phyloP scores from a whole-genome alignment of 2,329 filamentous ascomycete species.

The Stachybotrys chartarum region DNA sequence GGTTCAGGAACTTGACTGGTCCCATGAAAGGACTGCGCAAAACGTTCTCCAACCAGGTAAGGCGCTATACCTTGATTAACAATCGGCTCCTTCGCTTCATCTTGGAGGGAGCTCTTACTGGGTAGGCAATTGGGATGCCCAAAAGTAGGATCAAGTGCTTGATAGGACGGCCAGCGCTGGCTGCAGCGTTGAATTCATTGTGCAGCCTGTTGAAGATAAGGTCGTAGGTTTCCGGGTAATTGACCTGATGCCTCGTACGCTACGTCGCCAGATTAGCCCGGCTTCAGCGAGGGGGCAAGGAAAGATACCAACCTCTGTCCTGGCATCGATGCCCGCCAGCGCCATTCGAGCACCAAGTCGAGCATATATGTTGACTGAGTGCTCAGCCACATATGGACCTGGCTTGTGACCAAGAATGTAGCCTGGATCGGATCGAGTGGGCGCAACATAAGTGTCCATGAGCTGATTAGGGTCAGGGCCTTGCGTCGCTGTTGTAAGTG shows the following conservation, averaged over 20 bases:
- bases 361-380: constrained; percentile 81
- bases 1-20: constrained; percentile 82
- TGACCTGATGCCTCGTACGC: constrained; percentile 87
- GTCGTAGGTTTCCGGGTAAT: constrained; percentile 88
- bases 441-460: constrained; percentile 64
- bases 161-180: constrained; percentile 63
- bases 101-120: constrained; percentile 39
- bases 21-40: constrained; percentile 80
- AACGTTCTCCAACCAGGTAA: constrained; percentile 96
- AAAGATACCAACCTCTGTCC: constrained; percentile 61
- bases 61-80: constrained; percentile 41
- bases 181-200: constrained; percentile 64
- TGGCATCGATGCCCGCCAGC: constrained; percentile 83
- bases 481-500: constrained; percentile 28
- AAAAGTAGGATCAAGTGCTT: constrained; percentile 83
- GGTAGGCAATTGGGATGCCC: constrained; percentile 82
- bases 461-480: constrained; percentile 65
- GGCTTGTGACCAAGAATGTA: constrained; percentile 74
- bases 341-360: constrained; percentile 75
- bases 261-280: constrained; percentile 9
- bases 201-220: constrained; percentile 71
- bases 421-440: constrained; percentile 50
- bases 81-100: background rate
- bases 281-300: background rate
- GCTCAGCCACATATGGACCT: constrained; percentile 83